Conservation (phyloP, 306 rosid genomes). For the Ochetophila trinervis region DNA sequence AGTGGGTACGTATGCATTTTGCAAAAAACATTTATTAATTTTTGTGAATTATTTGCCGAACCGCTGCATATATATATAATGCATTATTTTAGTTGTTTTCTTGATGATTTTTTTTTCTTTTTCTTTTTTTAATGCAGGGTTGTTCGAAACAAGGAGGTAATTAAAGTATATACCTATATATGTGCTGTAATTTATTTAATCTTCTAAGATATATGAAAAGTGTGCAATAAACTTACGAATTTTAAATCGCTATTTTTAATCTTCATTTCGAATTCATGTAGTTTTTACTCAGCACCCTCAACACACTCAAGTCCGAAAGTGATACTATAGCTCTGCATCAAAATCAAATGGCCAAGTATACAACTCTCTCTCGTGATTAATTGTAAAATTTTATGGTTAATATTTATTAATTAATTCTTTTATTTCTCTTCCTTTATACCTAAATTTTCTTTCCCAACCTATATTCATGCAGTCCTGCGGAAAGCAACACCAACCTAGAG, state of each 20-base stretch:
- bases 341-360: too few species aligned
- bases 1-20: neutral
- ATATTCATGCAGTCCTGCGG: slow-evolving; percentile 3
- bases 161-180: neutral
- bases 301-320: slow-evolving; percentile 2
- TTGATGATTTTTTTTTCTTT: neutral
- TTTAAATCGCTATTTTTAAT: neutral
- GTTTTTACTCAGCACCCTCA: slow-evolving; percentile 8
- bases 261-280: neutral
- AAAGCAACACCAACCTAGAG: slow-evolving; percentile 3
- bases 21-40: neutral
- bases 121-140: neutral
- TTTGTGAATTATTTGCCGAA: neutral
- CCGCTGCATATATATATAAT: too few species aligned
- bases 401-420: neutral
- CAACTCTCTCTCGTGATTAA: neutral
- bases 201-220: neutral
- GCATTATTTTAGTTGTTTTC: neutral
- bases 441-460: neutral
- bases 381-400: neutral
- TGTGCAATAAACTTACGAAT: neutral
- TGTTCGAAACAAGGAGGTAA: slow-evolving; percentile 7
- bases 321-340: neutral
- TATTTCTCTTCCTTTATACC: neutral
- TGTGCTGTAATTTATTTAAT: neutral